These are phyloP conservation scores for Entoloma clypeatum DNA, from an alignment of 1,284 basidiomycete species.

Conservation along the genomic window DNA sequence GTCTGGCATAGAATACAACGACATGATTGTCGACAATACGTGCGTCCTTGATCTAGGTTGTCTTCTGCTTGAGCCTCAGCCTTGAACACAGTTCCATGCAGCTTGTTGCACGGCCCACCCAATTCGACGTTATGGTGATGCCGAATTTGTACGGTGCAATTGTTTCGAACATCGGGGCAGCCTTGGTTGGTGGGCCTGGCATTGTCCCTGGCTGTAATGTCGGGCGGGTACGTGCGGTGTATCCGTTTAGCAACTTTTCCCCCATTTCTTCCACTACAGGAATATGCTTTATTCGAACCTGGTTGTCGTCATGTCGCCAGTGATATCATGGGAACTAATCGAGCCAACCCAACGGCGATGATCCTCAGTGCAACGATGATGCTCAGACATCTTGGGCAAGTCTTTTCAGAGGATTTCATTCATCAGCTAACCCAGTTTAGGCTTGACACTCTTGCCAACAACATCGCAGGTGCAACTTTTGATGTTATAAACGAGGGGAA, in stretches of 20 bases:
- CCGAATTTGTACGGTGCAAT: constrained; percentile 97
- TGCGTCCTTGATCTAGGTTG: constrained; percentile 33
- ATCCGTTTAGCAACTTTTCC: constrained; percentile 1
- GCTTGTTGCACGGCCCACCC: constrained; percentile 90
- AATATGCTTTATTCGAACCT: constrained; percentile 98
- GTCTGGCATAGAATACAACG: constrained; percentile 88
- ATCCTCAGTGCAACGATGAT: constrained; percentile 98
- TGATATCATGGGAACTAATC: constrained; percentile 97
- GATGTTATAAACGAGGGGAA: constrained; percentile 89
- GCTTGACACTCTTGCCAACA: constrained; percentile 92
- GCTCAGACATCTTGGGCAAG: constrained; percentile 92
- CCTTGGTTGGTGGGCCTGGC: constrained; percentile 96
- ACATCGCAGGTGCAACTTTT: constrained; percentile 91
- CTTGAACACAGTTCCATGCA: constrained; percentile 81
- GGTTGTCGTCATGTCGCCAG: constrained; percentile 98
- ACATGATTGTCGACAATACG: constrained; percentile 99
- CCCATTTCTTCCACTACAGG: constrained; percentile 40
- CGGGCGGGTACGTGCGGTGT: constrained; percentile 63
- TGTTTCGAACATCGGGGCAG: constrained; percentile 97
- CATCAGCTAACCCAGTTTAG: constrained; percentile 33
- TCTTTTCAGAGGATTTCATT: constrained; percentile 8
- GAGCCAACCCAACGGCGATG: constrained; percentile 98
- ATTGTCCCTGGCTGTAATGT: constrained; percentile 99
- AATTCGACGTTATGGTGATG: constrained; percentile 99
- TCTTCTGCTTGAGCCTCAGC: constrained; percentile 4